Evolutionary conservation across 2,329 filamentous ascomycete species (phyloP).

Genomic region (Berkeleyomyces basicola): DNA sequence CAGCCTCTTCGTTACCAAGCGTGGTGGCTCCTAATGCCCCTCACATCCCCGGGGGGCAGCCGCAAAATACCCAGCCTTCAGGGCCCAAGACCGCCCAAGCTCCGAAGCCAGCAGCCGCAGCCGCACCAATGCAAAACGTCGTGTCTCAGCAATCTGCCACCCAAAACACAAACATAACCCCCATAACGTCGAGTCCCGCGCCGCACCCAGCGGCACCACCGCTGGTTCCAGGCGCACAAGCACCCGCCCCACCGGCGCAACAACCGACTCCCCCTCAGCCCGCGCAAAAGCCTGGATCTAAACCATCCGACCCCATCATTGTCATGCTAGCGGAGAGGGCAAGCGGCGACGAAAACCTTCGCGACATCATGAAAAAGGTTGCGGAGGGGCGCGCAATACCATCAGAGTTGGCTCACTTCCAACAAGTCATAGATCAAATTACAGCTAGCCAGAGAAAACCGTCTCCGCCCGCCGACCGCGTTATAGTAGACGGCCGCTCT

Average conservation of each 20-base stretch:
- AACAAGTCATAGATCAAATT: slow-evolving; percentile 65
- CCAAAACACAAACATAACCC: not conserved
- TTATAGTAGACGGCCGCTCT: slow-evolving; percentile 38
- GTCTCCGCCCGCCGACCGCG: slow-evolving; percentile 36
- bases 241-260: slow-evolving; percentile 15
- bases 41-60: slow-evolving; percentile 5
- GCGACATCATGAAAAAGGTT: slow-evolving; percentile 69
- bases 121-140: not conserved
- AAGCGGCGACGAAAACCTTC: slow-evolving; percentile 53
- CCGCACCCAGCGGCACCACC: not conserved
- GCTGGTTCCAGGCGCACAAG: not conserved
- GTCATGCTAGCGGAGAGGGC: slow-evolving; percentile 62
- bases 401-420: slow-evolving; percentile 58
- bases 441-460: slow-evolving; percentile 42
- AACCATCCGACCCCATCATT: slow-evolving; percentile 55
- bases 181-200: not conserved
- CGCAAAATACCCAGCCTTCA: not conserved
- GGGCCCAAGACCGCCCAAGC: not conserved
- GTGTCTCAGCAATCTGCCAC: not conserved
- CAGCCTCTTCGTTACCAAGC: slow-evolving; percentile 6
- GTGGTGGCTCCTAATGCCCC: not conserved
- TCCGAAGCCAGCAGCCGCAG: not conserved
- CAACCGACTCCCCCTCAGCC: slow-evolving; percentile 14
- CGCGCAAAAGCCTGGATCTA: slow-evolving; percentile 17
- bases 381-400: slow-evolving; percentile 57